Conservation (phyloP, 306 rosid genomes). For the Quercus bicolor region DNA sequence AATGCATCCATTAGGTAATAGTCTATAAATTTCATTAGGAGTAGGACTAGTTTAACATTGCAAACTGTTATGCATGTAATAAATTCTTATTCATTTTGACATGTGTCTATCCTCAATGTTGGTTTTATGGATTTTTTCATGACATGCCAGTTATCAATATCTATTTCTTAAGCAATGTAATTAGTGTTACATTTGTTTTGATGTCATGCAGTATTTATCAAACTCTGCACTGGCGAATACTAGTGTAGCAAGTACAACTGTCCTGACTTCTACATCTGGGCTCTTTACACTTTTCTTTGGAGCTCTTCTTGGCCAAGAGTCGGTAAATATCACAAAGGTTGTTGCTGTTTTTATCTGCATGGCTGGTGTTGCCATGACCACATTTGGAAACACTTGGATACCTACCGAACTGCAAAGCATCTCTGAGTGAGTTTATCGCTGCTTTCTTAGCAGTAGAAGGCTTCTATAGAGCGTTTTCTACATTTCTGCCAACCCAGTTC, state of each 20-base stretch:
- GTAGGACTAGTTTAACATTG: neutral
- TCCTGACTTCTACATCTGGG: conserved; percentile 62
- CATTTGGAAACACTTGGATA: conserved; percentile 65
- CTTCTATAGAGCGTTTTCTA: neutral
- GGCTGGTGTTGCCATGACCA: conserved; percentile 67
- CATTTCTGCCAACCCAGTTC: neutral
- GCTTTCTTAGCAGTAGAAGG: conserved; percentile 1
- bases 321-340: conserved; percentile 48
- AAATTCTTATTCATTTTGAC: neutral
- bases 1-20: neutral
- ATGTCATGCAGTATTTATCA: conserved; percentile 53
- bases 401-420: conserved; percentile 36
- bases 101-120: neutral
- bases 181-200: conserved; percentile 10
- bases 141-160: neutral
- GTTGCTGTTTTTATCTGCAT: conserved; percentile 60
- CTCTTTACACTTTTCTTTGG: conserved; percentile 72
- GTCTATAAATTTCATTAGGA: neutral
- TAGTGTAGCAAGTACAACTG: conserved; percentile 67
- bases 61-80: neutral
- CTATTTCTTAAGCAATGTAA: conserved; percentile 1
- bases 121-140: neutral
- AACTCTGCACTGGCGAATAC: conserved; percentile 71
- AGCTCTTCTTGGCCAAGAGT: conserved; percentile 60
- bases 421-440: conserved; percentile 48